These are phyloP conservation scores for Flaveria robusta DNA, from an alignment of 129 eudicot genomes.

Conservation along the genomic window DNA sequence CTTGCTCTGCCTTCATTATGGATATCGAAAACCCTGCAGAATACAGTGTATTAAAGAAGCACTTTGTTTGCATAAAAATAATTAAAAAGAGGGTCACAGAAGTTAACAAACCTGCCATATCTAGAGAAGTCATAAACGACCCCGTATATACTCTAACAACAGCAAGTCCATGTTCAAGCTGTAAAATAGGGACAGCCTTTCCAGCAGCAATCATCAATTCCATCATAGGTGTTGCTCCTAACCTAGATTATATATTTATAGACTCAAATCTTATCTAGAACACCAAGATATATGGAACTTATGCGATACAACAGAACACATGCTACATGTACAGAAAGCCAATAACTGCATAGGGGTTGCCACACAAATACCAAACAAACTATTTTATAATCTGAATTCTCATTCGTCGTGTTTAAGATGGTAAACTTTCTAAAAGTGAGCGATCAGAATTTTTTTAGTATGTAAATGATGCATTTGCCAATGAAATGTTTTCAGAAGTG, in stretches of 20 bases:
- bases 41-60: slow-evolving; percentile 2
- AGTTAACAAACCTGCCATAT: slow-evolving; percentile 78
- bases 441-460: background rate
- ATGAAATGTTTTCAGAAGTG: background rate
- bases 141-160: slow-evolving; percentile 97
- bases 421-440: background rate
- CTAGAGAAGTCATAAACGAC: slow-evolving; percentile 96
- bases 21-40: slow-evolving; percentile 81
- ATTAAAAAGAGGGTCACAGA: background rate
- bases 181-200: slow-evolving; percentile 83
- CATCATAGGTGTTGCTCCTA: slow-evolving; percentile 92
- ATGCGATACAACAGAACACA: slow-evolving; percentile 2
- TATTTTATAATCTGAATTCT: background rate
- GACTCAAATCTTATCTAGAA: slow-evolving; percentile 7
- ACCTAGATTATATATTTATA: slow-evolving; percentile 42
- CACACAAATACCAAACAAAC: background rate
- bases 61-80: background rate
- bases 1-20: slow-evolving; percentile 81
- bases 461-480: background rate
- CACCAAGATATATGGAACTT: slow-evolving; percentile 9
- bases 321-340: slow-evolving; percentile 5
- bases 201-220: slow-evolving; percentile 97
- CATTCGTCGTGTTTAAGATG: background rate
- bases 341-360: background rate
- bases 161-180: slow-evolving; percentile 94